A percentile compares a stretch with the other conserved stretches of the same genome.
These are phyloP conservation scores for Cordyceps sp. DNA, from an alignment of 2,329 filamentous ascomycete species.

Conservation along the genomic window DNA sequence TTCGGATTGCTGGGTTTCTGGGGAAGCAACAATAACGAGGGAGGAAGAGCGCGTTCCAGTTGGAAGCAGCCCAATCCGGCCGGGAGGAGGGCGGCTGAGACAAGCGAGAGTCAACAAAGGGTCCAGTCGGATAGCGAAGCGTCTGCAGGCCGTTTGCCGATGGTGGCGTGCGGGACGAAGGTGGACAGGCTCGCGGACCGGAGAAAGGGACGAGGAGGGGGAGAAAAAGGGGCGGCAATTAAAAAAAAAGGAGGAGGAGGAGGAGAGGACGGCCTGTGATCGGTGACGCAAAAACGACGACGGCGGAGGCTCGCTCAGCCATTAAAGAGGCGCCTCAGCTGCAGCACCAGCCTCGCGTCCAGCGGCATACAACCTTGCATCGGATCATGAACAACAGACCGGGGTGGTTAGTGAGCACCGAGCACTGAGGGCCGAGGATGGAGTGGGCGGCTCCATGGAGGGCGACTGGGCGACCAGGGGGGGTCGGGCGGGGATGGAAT, in stretches of 20 bases:
- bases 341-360: too few relatives aligned
- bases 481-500: too few relatives aligned
- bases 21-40: not conserved
- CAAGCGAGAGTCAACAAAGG: constrained; percentile 1
- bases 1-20: not conserved
- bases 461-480: too few relatives aligned
- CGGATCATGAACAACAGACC: too few relatives aligned
- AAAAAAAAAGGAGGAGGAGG: not conserved
- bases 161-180: not conserved
- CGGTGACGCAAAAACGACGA: too few relatives aligned
- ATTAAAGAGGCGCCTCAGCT: too few relatives aligned
- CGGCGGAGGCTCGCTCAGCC: too few relatives aligned
- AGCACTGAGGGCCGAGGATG: not conserved
- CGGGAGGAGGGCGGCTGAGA: not conserved
- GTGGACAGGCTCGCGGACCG: too few relatives aligned
- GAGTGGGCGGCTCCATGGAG: not conserved
- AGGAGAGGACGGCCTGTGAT: too few relatives aligned
- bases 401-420: too few relatives aligned
- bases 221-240: not conserved
- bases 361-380: too few relatives aligned
- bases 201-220: not conserved
- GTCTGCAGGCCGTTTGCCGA: not conserved
- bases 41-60: constrained; percentile 2
- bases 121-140: not conserved
- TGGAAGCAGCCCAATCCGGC: too few relatives aligned